Evolutionary conservation across 2,329 filamentous ascomycete genomes (phyloP), one percentile per base, ranked within the genome.

Genomic region (Hymenoscyphus fructigenus): DNA sequence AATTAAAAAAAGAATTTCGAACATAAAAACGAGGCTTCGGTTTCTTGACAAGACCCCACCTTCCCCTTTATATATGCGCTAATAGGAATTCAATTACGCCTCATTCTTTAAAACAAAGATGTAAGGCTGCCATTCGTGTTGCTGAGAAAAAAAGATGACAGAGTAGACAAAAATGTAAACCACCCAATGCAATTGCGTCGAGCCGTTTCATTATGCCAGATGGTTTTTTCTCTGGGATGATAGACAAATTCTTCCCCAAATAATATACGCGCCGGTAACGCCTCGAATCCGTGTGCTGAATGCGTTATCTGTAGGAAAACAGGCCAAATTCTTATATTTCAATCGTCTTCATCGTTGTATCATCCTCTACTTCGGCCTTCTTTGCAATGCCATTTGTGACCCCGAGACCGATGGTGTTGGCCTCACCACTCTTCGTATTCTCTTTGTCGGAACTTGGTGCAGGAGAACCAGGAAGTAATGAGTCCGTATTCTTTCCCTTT

Each of bases 311-410:
- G 64, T 65, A 68, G 63, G 60, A 62, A 68, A 65, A 58, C 34
- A 66, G 41, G 23, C 26, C 61, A 57, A 47, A 58, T 59, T 56
- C 62, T 71, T 70, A 76, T 61, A 76, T 76, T 66, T 76, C 74
- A 64, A 76, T 76, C 65, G 74, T 76, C 68, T 76, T 76, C 75
- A 76, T 76, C 63, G 69, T 71, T 44, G 64, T 65, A 55, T 76
- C 74, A 65, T 75, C 75, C 64, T 76, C 73, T 61, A 72, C 72
- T n/a, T 69, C 70, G 34, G 73, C 68, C 59, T 71, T 70, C 62
- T 75, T 72, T n/a, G 68, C 60, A 58, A 34, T 68, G 56, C 70
- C 73, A 60, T 74, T 73, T 10, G 65, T 61, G n/a, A 71, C 50
- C 59, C 65, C 65, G 3, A 64, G 57, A 26, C 65, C 68, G 23